Evolutionary conservation across 2,329 filamentous ascomycete genomes (phyloP).

Genomic region (Alternaria sp.): DNA sequence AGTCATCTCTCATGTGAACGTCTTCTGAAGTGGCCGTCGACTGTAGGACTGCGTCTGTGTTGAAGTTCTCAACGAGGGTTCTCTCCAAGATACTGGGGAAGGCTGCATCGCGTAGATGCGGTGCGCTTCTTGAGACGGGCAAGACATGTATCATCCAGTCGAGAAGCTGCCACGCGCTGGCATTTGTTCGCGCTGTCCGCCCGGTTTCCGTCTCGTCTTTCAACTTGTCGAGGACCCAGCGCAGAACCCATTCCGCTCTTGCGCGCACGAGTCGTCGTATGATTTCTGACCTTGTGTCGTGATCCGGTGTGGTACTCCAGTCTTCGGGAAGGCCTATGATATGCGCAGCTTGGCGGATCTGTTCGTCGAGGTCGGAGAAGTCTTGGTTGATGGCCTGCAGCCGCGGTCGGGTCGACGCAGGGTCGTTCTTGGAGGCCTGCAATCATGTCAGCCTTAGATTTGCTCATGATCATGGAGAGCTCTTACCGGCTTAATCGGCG

Average conservation of each 20-base stretch:
- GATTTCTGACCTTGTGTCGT: conserved; percentile 10
- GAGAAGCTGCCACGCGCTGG: conserved; percentile 65
- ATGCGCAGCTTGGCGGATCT: conserved; percentile 50
- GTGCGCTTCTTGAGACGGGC: conserved; percentile 71
- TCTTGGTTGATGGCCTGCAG: conserved; percentile 50
- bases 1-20: conserved; percentile 20
- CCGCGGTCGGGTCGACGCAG: conserved; percentile 44
- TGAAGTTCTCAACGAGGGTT: conserved; percentile 64
- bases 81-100: conserved; percentile 72
- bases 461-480: too few species aligned
- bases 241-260: conserved; percentile 69
- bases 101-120: conserved; percentile 71
- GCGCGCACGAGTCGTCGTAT: conserved; percentile 30
- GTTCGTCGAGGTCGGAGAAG: conserved; percentile 45
- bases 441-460: not conserved
- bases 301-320: conserved; percentile 28
- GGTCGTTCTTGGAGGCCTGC: conserved; percentile 16
- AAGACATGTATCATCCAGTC: conserved; percentile 68
- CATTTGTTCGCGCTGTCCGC: conserved; percentile 50
- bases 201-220: conserved; percentile 49
- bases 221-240: conserved; percentile 69
- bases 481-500: conserved; percentile 25
- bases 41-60: conserved; percentile 11
- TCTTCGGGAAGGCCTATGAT: conserved; percentile 47
- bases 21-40: conserved; percentile 9